Base-by-base conservation (phyloP, 1,284 basidiomycete genomes). In the Ustilago crameri region DNA sequence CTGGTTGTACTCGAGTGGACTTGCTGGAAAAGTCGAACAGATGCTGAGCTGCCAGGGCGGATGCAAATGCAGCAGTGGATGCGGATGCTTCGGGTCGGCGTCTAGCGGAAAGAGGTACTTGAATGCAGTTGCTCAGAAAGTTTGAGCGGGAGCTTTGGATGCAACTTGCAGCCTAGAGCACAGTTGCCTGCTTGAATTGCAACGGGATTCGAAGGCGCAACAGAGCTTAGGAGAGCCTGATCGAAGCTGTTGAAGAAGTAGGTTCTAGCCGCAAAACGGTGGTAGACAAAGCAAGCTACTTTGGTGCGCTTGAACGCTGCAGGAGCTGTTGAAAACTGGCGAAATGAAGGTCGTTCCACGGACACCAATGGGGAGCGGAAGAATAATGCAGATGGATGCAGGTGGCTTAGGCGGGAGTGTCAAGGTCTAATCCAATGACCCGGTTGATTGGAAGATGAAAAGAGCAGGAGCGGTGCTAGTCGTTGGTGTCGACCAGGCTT, bases 11-110 rank as follows among this genome's bases (percentile, higher is more conserved):
- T 8, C 32, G 9, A 34, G 32, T 34, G 32, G n/a, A 15, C 8
- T 27, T 23, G 24, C 1, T 43, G 40, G 26, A 12, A 30, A 7
- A 12, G 30, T 30, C 14, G 40, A 37, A 7, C 37, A 20, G 48
- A 41, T 27, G 48, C n/a, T 41, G n/a, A 14, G 22, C 22, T 22
- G 41, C 17, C 9, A 23, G 41, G 20, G 22, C 17, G 38, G 38
- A n/a, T 40, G 41, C 41, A 23, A 22, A 23, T n/a, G 43, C 17
- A 38, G 45, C 34, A 40, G 45, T 20, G 20, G 20, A 42, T 23
- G 20, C 20, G 41, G 41, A 42, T 23, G 41, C 41, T 37, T n/a
- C 9, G 17, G 35, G 9, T 37, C 35, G 35, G 35, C 5, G 15
- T 17, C 9, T 5, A 37, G 35, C n/a, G n/a, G 35, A 37, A 17